Base-by-base conservation (phyloP, 2,329 filamentous ascomycete species). In the Penicillium paneum region DNA sequence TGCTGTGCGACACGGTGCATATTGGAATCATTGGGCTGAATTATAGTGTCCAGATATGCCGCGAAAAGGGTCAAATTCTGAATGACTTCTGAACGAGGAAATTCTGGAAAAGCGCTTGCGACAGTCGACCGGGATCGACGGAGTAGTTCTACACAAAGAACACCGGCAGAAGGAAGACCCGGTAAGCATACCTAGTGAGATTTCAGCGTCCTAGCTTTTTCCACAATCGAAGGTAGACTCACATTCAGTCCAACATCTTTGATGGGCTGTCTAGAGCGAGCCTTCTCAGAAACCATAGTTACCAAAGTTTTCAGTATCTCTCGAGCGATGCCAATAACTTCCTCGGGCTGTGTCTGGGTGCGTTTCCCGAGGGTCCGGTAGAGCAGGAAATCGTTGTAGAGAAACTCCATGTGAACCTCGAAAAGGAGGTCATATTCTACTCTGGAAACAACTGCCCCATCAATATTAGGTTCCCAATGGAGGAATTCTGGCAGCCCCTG, bases 41-140 rank as follows among this genome's bases (percentile, higher is more conserved):
- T 56, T 0, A 64, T 57, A 3, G 56, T 63, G 24, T 64, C 60
- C 2, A 67, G 51, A 34, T 67, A 56, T 8, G 62, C 62, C 1
- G 61, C 59, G 44, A 69, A 68, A 11, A 68, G 51, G 12, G 63
- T 67, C 4, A 69, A 55, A 31, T 63, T 66, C 28, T 70, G 67
- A 19, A 69, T 69, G 8, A 67, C 54, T 19, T 67, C 60, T 1
- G 67, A 66, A 17, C 67, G 64, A 10, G 61, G 63, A 21, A 67
- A 61, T 2, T 8, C 44, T 7, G 24, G 19, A 10, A 40, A 12
- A 12, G 28, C 29, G 7, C 41, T 21, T 41, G 13, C 41, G 8
- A 43, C 29, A 11, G 42, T 24, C 3, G 51, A 31, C 12, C 57
- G 55, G 38, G 54, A 53, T 29, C 58, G 58, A 19, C 65, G 60